phyloP scores from a whole-genome alignment of 495 filamentous ascomycete genomes.

The Penicillium maclennaniae region DNA sequence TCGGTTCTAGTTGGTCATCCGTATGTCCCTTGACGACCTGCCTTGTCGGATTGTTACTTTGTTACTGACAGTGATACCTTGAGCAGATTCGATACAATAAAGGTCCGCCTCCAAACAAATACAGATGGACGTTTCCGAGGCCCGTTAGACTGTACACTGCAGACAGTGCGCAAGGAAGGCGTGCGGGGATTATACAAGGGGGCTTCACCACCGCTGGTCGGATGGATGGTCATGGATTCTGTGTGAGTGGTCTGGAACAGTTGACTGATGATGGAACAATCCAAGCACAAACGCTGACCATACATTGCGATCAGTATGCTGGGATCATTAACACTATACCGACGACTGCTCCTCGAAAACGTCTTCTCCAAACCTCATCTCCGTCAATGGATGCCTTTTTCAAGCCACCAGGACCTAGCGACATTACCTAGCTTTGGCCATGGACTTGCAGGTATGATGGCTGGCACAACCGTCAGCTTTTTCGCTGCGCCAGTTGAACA shows the following conservation, averaged over 20 bases:
- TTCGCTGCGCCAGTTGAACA: constrained; percentile 94
- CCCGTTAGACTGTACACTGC: constrained; percentile 78
- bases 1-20: constrained; percentile 59
- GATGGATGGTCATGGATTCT: constrained; percentile 98
- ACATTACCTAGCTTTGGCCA: constrained; percentile 77
- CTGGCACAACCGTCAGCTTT: constrained; percentile 85
- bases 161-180: constrained; percentile 78
- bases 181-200: constrained; percentile 80
- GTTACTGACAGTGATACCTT: constrained; percentile 6
- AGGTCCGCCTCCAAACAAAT: constrained; percentile 93
- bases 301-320: constrained; percentile 60
- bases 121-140: constrained; percentile 71
- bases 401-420: constrained; percentile 25
- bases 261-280: neutral
- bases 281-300: neutral
- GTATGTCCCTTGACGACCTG: constrained; percentile 33
- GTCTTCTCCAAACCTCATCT: constrained; percentile 62
- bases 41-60: no score
- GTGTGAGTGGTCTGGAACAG: constrained; percentile 44
- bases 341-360: constrained; percentile 70
- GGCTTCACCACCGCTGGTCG: constrained; percentile 82
- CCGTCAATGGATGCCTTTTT: constrained; percentile 34
- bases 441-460: constrained; percentile 79
- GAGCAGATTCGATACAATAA: constrained; percentile 82
- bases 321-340: constrained; percentile 85